These are phyloP conservation scores for Lepiota brunneoincarnata DNA, from an alignment of 768 basidiomycete species.

Conservation along the genomic window DNA sequence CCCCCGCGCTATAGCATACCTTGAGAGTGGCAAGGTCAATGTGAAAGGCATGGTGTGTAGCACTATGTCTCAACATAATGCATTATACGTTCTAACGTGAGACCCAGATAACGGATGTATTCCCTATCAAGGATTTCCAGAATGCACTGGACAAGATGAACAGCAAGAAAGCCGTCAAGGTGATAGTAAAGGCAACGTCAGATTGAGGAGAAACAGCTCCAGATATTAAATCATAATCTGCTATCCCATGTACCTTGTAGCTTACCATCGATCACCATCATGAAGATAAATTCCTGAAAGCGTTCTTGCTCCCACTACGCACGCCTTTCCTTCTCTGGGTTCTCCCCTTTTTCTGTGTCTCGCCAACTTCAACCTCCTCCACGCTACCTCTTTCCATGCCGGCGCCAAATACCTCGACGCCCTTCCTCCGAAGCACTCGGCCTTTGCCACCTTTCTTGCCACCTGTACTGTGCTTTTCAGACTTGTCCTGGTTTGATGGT, in stretches of 20 bases:
- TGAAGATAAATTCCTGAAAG: conserved; percentile 41
- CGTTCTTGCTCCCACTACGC: conserved; percentile 90
- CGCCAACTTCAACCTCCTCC: conserved; percentile 49
- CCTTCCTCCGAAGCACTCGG: conserved; percentile 40
- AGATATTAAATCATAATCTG: background rate
- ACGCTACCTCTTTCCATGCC: conserved; percentile 83
- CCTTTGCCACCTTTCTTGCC: conserved; percentile 28
- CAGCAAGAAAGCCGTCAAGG: conserved; percentile 58
- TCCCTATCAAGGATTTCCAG: conserved; percentile 63
- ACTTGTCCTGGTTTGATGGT: conserved; percentile 48
- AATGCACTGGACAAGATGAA: conserved; percentile 68
- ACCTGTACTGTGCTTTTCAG: conserved; percentile 25
- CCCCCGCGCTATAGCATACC: conserved; percentile 86
- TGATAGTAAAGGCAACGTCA: conserved; percentile 42
- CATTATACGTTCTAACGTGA: background rate
- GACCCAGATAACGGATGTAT: conserved; percentile 45
- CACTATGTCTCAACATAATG: background rate
- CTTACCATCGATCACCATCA: background rate
- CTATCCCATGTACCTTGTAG: background rate
- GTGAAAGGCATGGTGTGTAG: conserved; percentile 61
- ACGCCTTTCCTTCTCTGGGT: conserved; percentile 73
- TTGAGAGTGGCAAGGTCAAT: conserved; percentile 84
- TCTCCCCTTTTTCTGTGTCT: conserved; percentile 76
- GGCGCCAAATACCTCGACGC: conserved; percentile 79
- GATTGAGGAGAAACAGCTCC: background rate